phyloP scores from a whole-genome alignment of 768 basidiomycete genomes.

The Russula vinacea region DNA sequence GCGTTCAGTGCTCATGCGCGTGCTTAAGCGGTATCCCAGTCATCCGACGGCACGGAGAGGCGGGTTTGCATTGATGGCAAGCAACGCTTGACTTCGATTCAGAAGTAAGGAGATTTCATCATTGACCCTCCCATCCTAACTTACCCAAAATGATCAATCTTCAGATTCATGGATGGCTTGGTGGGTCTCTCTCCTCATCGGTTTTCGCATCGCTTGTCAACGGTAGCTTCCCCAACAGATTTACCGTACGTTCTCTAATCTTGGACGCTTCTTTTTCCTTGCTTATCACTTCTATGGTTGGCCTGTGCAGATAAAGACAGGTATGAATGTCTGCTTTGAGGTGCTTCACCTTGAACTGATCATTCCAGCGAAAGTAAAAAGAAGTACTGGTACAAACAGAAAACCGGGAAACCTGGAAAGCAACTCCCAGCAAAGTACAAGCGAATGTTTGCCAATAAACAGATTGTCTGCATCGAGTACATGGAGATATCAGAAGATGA shows the following conservation, averaged over 20 bases:
- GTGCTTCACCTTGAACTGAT: not conserved
- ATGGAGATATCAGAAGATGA: conserved; percentile 32
- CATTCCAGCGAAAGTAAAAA: conserved; percentile 19
- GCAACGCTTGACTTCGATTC: conserved; percentile 64
- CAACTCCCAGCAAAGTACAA: conserved; percentile 39
- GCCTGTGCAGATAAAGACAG: conserved; percentile 40
- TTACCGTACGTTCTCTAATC: conserved; percentile 7
- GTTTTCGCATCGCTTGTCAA: not conserved
- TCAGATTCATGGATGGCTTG: conserved; percentile 54
- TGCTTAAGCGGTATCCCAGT: conserved; percentile 39
- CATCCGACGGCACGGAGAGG: conserved; percentile 44
- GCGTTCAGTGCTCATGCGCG: not conserved
- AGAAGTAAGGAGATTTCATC: conserved; percentile 41
- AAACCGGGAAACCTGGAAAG: conserved; percentile 28
- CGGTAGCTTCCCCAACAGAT: conserved; percentile 11
- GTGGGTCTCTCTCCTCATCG: conserved; percentile 40
- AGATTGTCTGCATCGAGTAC: conserved; percentile 53
- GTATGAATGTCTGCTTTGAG: conserved; percentile 32
- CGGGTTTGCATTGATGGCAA: conserved; percentile 70
- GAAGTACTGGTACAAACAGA: conserved; percentile 41
- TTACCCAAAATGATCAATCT: not conserved
- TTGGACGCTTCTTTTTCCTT: not conserved
- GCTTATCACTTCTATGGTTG: not conserved
- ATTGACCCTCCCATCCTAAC: not conserved
- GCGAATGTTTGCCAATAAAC: conserved; percentile 44